Base-by-base conservation (phyloP, 305 asterid genomes). In the Withania somnifera region DNA sequence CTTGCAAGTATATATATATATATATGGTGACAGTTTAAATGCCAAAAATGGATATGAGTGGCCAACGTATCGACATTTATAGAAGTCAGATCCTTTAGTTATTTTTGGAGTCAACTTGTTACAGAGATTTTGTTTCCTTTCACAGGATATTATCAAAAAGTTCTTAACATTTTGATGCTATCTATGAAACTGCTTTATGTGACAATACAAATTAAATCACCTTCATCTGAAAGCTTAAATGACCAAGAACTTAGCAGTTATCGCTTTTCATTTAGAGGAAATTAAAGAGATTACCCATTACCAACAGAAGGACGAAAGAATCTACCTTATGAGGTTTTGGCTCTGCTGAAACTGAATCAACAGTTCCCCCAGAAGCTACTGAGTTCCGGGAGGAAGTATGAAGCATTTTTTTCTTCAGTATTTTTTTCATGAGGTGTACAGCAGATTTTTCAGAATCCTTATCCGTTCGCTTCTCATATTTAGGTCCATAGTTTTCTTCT, bases 371-470 rank as follows among this genome's bases (percentile, higher is more conserved):
- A 22, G 89, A 26, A 84, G 86, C 68, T 19, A 90, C 52, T 50
- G 85, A 84, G 90, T 77, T 86, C 53, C 60, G 86, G 20, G 88
- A 88, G 81, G 93, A 85, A 82, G 93, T 84, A 22, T 90, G 90
- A 36, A 85, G 82, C 61, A 85, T 81, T 84, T 80, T 88, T 82
- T 69, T 90, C 83, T 87, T 95, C 10, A 93, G 95, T 88, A 91
- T 82, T 89, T 91, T 95, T 76, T 91, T 95, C 94, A 95, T 79
- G 61, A 87, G 90, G 54, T 90, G 89, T 0, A 91, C 93, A 60
- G 93, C 90, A 78, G 94, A 95, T 69, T 90, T 93, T 8, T 90
- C 95, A 17, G 87, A 68, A 40, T 91, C 96, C 84, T 91, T 93
- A 5, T 91, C 95, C 38, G 36, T 77, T 52, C 89, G 85, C 88